Conservation (phyloP, 2,329 filamentous ascomycete species). For the Emergomyces orientalis region DNA sequence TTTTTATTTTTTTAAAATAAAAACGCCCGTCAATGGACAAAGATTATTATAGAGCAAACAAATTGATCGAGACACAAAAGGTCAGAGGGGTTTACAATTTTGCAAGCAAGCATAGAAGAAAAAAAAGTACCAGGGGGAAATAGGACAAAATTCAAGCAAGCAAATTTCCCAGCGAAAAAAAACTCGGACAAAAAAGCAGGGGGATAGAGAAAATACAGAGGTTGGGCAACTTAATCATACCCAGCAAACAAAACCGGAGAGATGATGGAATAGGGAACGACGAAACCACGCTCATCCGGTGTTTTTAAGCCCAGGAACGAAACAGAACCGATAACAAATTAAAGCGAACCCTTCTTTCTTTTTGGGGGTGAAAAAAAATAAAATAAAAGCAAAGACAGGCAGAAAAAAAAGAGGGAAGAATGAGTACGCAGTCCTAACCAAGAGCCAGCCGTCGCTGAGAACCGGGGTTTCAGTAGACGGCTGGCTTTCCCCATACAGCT, state of each 20-base stretch:
- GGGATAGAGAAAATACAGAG: neutral
- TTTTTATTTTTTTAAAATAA: neutral
- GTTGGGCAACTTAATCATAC: neutral
- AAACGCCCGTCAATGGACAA: neutral
- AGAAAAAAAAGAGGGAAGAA: neutral
- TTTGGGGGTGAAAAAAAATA: neutral
- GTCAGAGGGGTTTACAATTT: neutral
- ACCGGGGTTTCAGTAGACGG: neutral
- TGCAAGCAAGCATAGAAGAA: neutral
- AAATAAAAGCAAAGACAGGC: neutral
- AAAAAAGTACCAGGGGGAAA: neutral
- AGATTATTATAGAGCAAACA: neutral
- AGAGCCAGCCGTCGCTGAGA: neutral
- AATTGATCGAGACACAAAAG: neutral
- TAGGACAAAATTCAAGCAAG: neutral
- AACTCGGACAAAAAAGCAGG: neutral
- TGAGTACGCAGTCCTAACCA: neutral
- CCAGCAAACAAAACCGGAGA: neutral
- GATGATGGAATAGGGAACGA: conserved; percentile 1
- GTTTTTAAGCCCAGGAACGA: neutral
- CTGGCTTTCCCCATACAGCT: neutral
- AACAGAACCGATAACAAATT: neutral
- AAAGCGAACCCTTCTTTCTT: neutral
- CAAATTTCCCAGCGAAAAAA: neutral
- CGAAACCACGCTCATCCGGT: neutral